Conservation (phyloP, 2,329 filamentous ascomycete genomes). For the Pseudogymnoascus verrucosus region DNA sequence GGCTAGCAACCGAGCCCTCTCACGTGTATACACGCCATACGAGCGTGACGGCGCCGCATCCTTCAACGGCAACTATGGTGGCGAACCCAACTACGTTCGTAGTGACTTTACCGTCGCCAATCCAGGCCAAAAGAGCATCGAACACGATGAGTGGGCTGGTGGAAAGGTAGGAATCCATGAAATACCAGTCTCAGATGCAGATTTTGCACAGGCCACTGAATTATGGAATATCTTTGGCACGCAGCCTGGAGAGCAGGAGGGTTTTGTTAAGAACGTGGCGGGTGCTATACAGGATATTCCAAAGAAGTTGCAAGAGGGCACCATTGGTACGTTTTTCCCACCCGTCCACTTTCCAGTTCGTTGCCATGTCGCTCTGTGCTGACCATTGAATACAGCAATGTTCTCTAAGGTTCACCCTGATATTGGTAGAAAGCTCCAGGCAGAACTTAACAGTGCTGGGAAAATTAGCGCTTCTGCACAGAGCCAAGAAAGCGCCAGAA, state of each 20-base stretch:
- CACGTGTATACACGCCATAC: constrained; percentile 29
- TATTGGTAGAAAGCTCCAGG: background rate
- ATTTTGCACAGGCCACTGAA: constrained; percentile 41
- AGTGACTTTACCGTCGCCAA: background rate
- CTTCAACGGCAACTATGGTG: constrained; percentile 38
- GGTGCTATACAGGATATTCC: background rate
- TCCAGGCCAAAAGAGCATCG: background rate
- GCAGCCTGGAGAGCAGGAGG: constrained; percentile 11
- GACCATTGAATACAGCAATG: background rate
- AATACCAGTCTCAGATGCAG: constrained; percentile 35
- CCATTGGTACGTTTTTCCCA: constrained; percentile 24
- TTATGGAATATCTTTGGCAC: constrained; percentile 39
- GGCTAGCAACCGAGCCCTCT: constrained; percentile 40
- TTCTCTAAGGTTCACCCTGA: background rate
- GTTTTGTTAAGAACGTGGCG: constrained; percentile 27
- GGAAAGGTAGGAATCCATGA: background rate
- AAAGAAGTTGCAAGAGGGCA: background rate
- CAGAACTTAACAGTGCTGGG: background rate
- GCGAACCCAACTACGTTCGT: constrained; percentile 35
- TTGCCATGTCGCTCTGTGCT: background rate
- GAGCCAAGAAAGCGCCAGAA: background rate
- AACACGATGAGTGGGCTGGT: background rate
- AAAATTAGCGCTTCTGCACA: background rate
- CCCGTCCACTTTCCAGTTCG: background rate
- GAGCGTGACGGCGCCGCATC: constrained; percentile 33